phyloP scores from a whole-genome alignment of 768 basidiomycete species.

The Coprinellus aureogranulatus region DNA sequence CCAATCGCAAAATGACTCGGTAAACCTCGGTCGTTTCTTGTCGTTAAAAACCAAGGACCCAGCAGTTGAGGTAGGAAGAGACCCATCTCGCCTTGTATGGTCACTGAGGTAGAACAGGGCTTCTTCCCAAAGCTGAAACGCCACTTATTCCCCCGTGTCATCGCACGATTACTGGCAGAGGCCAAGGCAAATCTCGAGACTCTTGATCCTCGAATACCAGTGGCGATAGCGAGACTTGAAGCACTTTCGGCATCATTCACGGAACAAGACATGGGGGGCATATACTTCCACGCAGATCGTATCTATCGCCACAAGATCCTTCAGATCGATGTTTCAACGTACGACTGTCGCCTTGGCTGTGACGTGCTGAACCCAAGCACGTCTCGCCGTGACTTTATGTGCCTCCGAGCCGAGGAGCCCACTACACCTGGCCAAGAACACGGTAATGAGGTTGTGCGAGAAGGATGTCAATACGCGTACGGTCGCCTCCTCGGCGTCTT shows the following conservation, averaged over 20 bases:
- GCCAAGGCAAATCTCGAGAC: not conserved
- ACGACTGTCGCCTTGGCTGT: not conserved
- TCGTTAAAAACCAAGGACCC: not conserved
- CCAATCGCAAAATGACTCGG: not conserved
- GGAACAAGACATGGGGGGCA: not conserved
- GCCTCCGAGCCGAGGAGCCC: too few species aligned
- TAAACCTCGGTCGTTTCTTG: not conserved
- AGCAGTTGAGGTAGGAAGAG: not conserved
- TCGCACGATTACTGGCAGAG: not conserved
- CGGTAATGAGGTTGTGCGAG: not conserved
- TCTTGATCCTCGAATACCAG: not conserved
- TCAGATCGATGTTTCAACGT: not conserved
- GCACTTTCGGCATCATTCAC: not conserved
- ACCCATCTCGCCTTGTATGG: too few species aligned
- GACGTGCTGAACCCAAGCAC: not conserved
- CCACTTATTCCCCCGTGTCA: not conserved
- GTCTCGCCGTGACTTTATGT: not conserved
- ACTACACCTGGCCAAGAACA: not conserved
- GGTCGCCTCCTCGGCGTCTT: not conserved
- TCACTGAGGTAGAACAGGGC: not conserved
- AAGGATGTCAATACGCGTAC: not conserved
- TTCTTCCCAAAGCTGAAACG: not conserved
- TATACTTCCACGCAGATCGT: not conserved
- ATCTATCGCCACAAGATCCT: not conserved
- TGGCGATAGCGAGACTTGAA: not conserved